These are phyloP conservation scores for Fusarium luffae DNA, from an alignment of 2,329 filamentous ascomycete genomes.

Conservation along the genomic window DNA sequence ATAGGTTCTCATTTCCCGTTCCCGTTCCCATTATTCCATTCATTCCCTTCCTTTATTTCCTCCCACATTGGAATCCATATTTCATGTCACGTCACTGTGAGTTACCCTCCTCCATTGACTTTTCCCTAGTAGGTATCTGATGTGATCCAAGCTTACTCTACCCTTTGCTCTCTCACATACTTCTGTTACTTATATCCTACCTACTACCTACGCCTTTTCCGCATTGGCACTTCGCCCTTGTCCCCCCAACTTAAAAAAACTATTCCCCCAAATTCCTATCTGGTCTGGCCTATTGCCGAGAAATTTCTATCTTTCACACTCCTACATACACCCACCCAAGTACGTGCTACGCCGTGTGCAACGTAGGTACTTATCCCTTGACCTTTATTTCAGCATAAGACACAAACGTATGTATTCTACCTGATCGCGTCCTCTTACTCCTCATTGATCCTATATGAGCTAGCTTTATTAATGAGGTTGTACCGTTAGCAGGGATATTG, in stretches of 20 bases:
- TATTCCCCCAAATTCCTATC: slow-evolving; percentile 2
- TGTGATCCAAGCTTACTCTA: slow-evolving; percentile 21
- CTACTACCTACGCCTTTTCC: background rate
- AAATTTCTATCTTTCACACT: slow-evolving; percentile 30
- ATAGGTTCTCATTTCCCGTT: slow-evolving; percentile 16
- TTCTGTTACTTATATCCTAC: slow-evolving; percentile 12
- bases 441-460: slow-evolving; percentile 6
- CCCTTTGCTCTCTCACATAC: slow-evolving; percentile 11
- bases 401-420: background rate
- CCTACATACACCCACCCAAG: slow-evolving; percentile 17
- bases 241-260: background rate
- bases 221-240: background rate
- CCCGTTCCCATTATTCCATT: slow-evolving; percentile 10
- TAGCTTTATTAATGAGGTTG: slow-evolving; percentile 21
- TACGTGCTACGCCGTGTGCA: slow-evolving; percentile 29
- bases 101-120: background rate
- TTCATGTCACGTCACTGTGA: slow-evolving; percentile 19
- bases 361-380: slow-evolving; percentile 16
- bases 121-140: slow-evolving; percentile 1
- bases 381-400: background rate
- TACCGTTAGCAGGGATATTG: slow-evolving; percentile 33
- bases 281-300: slow-evolving; percentile 14
- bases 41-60: slow-evolving; percentile 10
- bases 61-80: slow-evolving; percentile 2
- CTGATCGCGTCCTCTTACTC: slow-evolving; percentile 5